These are phyloP conservation scores for Gymnopus androsaceus DNA, from an alignment of 1,284 basidiomycete genomes.

Conservation along the genomic window DNA sequence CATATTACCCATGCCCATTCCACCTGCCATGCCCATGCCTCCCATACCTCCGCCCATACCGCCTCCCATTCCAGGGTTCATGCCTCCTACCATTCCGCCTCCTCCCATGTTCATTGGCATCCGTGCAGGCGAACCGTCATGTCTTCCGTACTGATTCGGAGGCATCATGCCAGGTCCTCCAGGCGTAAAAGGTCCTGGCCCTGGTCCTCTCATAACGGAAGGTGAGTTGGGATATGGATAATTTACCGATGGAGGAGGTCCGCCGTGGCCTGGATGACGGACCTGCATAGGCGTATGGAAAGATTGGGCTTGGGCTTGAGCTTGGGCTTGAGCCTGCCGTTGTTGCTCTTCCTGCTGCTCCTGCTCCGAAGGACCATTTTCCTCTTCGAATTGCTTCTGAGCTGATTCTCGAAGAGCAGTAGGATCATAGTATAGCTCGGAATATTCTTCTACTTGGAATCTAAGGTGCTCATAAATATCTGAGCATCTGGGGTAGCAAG, in stretches of 20 bases:
- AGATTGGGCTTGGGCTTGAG: constrained; percentile 20
- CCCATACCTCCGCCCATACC: constrained; percentile 25
- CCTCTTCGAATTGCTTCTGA: constrained; percentile 43
- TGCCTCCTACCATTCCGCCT: too few species aligned
- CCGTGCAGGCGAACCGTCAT: constrained; percentile 28
- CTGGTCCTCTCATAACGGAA: constrained; percentile 25
- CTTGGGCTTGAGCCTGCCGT: constrained; percentile 24
- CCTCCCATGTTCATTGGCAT: constrained; percentile 26
- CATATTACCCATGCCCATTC: constrained; percentile 16
- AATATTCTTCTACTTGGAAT: constrained; percentile 66
- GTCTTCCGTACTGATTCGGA: constrained; percentile 35
- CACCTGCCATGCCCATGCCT: constrained; percentile 23
- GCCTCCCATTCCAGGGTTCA: too few species aligned
- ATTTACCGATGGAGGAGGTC: constrained; percentile 23
- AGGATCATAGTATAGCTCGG: constrained; percentile 68
- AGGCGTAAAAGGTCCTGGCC: constrained; percentile 26
- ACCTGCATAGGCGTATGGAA: constrained; percentile 3
- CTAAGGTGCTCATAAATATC: constrained; percentile 32
- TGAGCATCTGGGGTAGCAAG: neutral
- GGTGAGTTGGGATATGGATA: constrained; percentile 35
- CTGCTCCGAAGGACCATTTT: constrained; percentile 34
- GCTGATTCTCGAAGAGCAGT: constrained; percentile 46
- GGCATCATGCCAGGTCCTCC: constrained; percentile 25
- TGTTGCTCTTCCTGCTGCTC: constrained; percentile 31
- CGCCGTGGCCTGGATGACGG: constrained; percentile 12